Evolutionary conservation across 495 filamentous ascomycete genomes (phyloP).

Genomic region (Lichenothelia convexa): DNA sequence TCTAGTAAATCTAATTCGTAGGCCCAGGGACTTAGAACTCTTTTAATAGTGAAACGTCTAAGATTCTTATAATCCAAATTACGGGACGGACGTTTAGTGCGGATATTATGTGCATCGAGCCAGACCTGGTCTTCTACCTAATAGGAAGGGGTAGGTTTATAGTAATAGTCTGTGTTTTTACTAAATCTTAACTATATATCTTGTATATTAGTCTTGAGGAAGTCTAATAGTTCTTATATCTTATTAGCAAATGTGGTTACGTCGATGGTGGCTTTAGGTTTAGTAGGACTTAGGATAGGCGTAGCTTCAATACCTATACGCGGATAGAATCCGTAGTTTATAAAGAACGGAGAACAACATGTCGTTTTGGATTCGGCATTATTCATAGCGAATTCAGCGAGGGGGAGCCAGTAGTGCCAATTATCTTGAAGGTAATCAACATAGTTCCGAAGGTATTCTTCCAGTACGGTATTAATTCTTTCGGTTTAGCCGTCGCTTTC

Average conservation of each 20-base stretch:
- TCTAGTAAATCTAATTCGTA: background rate
- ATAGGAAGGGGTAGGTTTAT: background rate
- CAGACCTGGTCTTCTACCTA: background rate
- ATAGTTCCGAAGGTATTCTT: slow-evolving; percentile 1
- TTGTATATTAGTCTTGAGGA: background rate
- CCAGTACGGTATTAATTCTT: slow-evolving; percentile 1
- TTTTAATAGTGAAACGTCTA: background rate
- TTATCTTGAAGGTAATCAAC: slow-evolving; percentile 2
- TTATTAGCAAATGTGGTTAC: background rate
- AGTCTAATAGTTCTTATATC: background rate
- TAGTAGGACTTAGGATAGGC: background rate
- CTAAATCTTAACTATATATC: background rate
- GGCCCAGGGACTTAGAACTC: background rate
- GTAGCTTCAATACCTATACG: background rate
- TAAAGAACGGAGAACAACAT: background rate
- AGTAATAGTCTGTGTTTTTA: background rate
- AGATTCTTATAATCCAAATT: background rate
- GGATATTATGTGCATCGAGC: background rate
- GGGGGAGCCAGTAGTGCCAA: slow-evolving; percentile 1
- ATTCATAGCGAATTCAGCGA: background rate
- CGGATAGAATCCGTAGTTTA: background rate
- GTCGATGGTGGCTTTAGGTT: background rate
- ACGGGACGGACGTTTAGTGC: background rate
- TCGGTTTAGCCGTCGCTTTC: slow-evolving; percentile 1
- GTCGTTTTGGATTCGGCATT: background rate